These are phyloP conservation scores for Macrocybe sp. DNA, from an alignment of 1,284 basidiomycete species.

Conservation along the genomic window DNA sequence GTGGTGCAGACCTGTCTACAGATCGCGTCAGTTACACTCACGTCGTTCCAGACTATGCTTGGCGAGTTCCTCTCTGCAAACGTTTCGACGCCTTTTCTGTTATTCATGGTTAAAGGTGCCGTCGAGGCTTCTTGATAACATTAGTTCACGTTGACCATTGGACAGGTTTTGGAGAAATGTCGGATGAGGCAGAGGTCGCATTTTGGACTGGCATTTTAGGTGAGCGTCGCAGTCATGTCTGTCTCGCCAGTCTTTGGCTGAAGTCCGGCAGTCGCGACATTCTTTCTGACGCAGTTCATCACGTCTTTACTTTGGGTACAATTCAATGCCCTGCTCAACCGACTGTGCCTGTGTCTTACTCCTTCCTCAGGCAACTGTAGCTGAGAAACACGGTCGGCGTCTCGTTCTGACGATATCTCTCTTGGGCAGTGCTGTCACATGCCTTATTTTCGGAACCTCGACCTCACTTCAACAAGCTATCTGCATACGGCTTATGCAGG, in stretches of 20 bases:
- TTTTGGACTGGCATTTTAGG: constrained; percentile 84
- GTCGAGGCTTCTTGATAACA: neutral
- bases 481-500: constrained; percentile 86
- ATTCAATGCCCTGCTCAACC: constrained; percentile 4
- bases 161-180: constrained; percentile 59
- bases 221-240: constrained; percentile 24
- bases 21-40: neutral
- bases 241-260: constrained; percentile 9
- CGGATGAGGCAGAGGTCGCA: constrained; percentile 72
- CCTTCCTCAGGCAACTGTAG: constrained; percentile 75
- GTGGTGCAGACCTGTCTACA: neutral
- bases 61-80: constrained; percentile 92
- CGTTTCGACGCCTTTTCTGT: constrained; percentile 82
- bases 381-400: constrained; percentile 86
- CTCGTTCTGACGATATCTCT: constrained; percentile 84
- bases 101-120: constrained; percentile 90
- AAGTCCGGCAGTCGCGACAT: constrained; percentile 55
- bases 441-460: constrained; percentile 82
- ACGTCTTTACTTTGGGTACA: constrained; percentile 87
- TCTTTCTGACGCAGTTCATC: constrained; percentile 86
- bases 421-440: constrained; percentile 77
- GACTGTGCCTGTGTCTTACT: constrained; percentile 7
- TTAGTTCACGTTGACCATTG: constrained; percentile 7
- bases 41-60: constrained; percentile 68
- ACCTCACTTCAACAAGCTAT: constrained; percentile 82